Conservation (phyloP, 192 early-diverging fungal genomes). For the Backusella australiensis region DNA sequence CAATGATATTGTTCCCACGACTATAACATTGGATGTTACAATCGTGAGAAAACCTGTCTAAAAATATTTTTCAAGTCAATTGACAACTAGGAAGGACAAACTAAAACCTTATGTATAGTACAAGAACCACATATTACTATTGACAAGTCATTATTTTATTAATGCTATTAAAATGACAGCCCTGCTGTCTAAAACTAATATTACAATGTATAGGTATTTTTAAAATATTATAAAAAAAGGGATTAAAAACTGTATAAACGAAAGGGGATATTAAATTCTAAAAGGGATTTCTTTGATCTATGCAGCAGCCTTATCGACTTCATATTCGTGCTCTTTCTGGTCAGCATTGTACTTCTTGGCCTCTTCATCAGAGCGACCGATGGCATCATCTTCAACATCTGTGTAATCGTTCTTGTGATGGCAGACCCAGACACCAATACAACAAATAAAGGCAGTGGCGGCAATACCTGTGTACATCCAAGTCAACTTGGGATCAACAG, state of each 20-base stretch:
- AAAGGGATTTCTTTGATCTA: background rate
- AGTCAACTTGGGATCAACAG: slow-evolving; percentile 54
- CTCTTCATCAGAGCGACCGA: slow-evolving; percentile 14
- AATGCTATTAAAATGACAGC: background rate
- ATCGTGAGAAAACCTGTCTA: background rate
- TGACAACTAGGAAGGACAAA: background rate
- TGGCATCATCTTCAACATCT: slow-evolving; percentile 40
- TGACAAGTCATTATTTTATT: slow-evolving; percentile 4
- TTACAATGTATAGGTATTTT: slow-evolving; percentile 7
- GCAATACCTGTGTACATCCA: slow-evolving; percentile 64
- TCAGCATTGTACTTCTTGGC: background rate
- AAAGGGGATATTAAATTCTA: background rate
- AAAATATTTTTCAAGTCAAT: background rate
- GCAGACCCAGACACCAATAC: slow-evolving; percentile 47
- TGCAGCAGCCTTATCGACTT: slow-evolving; percentile 4
- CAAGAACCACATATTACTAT: background rate
- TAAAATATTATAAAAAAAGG: background rate
- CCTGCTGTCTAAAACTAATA: background rate
- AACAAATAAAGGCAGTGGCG: slow-evolving; percentile 12
- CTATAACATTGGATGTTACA: background rate
- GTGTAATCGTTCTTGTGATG: slow-evolving; percentile 51
- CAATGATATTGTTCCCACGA: background rate
- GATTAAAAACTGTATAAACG: background rate
- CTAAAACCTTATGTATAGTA: background rate
- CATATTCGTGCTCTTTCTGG: slow-evolving; percentile 11